These are phyloP conservation scores for Gracilariopsis chorda DNA, from an alignment of 23 red algal species.

Conservation along the genomic window DNA sequence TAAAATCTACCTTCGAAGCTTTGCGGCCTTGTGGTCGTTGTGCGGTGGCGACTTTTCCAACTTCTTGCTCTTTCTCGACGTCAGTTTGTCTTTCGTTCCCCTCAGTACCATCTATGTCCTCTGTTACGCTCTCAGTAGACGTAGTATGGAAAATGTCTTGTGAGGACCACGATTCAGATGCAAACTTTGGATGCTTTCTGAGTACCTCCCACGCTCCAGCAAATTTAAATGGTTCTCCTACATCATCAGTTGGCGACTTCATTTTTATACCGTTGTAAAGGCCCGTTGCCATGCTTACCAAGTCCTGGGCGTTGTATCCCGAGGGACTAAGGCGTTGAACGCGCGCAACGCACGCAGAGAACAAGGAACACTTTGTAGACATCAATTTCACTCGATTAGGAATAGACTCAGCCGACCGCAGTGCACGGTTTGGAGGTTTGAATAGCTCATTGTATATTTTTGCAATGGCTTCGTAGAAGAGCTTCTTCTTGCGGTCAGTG, in stretches of 20 bases:
- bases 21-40: too few relatives aligned
- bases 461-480: not conserved
- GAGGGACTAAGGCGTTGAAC: not conserved
- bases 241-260: not conserved
- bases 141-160: too few relatives aligned
- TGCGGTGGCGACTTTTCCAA: too few relatives aligned
- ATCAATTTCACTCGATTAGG: not conserved
- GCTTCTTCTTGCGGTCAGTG: conserved; percentile 13
- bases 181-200: not conserved
- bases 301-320: not conserved
- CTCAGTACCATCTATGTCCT: too few relatives aligned
- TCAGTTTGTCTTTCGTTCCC: too few relatives aligned
- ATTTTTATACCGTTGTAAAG: not conserved
- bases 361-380: not conserved
- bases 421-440: not conserved
- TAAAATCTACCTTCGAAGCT: too few relatives aligned
- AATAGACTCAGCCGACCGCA: not conserved
- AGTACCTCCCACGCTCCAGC: not conserved
- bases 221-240: not conserved
- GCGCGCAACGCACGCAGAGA: not conserved
- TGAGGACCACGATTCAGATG: too few relatives aligned
- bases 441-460: not conserved
- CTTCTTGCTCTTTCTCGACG: too few relatives aligned
- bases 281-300: not conserved
- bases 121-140: too few relatives aligned